phyloP scores from a whole-genome alignment of 1,284 basidiomycete genomes.

The Cronartium quercuum region DNA sequence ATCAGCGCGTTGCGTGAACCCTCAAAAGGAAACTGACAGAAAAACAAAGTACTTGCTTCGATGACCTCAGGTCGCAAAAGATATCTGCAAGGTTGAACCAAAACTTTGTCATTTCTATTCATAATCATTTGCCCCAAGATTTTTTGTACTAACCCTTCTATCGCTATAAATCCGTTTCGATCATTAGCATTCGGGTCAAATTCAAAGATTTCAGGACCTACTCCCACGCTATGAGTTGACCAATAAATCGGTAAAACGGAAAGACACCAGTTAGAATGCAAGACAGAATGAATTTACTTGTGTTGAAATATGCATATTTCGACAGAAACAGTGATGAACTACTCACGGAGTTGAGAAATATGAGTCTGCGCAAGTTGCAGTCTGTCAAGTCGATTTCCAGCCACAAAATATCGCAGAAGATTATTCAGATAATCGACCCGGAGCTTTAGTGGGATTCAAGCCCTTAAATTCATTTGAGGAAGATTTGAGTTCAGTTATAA shows the following conservation, averaged over 20 bases:
- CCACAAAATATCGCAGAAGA: too few relatives aligned
- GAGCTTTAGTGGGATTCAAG: not conserved
- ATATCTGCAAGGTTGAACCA: too few relatives aligned
- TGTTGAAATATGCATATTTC: too few relatives aligned
- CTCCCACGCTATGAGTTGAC: conserved; percentile 42
- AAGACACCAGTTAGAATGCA: too few relatives aligned
- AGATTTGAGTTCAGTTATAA: not conserved
- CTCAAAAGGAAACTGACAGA: not conserved
- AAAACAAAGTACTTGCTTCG: not conserved
- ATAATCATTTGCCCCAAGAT: too few relatives aligned
- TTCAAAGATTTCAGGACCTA: conserved; percentile 45
- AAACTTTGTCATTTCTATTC: too few relatives aligned
- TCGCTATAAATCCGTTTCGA: not conserved
- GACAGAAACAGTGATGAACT: too few relatives aligned
- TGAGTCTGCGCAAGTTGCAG: conserved; percentile 4
- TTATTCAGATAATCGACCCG: not conserved
- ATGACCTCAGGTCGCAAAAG: conserved; percentile 45
- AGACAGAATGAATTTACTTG: too few relatives aligned
- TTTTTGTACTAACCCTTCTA: not conserved
- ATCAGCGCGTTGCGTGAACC: too few relatives aligned
- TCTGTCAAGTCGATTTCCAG: too few relatives aligned
- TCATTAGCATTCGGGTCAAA: conserved; percentile 25
- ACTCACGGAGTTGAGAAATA: not conserved
- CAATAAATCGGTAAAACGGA: too few relatives aligned
- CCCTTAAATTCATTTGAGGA: not conserved